Evolutionary conservation across 2,329 filamentous ascomycete genomes (phyloP), one percentile per base, ranked within the genome.

Genomic region (Neonectria sp.): DNA sequence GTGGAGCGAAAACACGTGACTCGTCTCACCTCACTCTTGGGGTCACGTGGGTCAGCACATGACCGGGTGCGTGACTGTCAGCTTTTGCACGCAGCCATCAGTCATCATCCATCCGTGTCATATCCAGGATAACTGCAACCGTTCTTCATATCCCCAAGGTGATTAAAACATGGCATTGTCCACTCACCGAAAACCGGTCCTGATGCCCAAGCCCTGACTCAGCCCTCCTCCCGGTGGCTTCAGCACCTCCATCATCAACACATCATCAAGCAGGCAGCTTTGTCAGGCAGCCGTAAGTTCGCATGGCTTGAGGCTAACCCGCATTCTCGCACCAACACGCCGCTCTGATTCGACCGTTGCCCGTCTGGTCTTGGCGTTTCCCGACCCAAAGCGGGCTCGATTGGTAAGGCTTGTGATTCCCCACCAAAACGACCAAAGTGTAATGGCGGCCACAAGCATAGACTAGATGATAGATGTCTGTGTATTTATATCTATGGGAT

Each of bases 361-460:
- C 58, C 27, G 31, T 29, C 15, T 17, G 55, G 64, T 66, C 69
- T 73, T 75, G 73, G 73, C 73, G 57, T 75, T 74, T 12, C n/a
- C 73, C 69, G 69, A 75, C 48, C 13, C 46, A 21, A 4, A 24
- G 66, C 63, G 61, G 55, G 45, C 43, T 56, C 29, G 63, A 65
- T 60, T 65, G 56, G 63, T 60, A 63, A 67, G 55, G 27, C 29
- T 52, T 33, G 49, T 27, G 5, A 60, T 51, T 43, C 52, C 56
- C 27, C 49, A 29, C 49, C n/a, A 35, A 15, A 64, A 37, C 60
- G 62, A 60, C 56, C 24, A n/a, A 27, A 35, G 12, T 29, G 27
- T 29, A 29, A 29, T 29, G 7, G 27, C 27, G 27, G 27, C 27
- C 27, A 7, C 27, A 29, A 3, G 27, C 27, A 29, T 29, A 21